Evolutionary conservation across 2,329 filamentous ascomycete species (phyloP).

Genomic region (Claviceps quebecensis): DNA sequence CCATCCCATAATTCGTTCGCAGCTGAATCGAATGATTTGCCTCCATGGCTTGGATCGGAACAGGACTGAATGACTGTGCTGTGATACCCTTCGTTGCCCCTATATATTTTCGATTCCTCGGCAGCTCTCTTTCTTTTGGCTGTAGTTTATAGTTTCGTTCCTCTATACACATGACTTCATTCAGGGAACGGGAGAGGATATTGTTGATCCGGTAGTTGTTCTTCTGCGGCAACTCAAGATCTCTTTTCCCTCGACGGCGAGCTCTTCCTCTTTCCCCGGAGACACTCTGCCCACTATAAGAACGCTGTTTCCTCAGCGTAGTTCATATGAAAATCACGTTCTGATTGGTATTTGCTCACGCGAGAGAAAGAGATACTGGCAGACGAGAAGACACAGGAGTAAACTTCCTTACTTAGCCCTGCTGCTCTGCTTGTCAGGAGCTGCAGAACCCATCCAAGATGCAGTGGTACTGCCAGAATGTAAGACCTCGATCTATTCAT

Average conservation of each 20-base stretch:
- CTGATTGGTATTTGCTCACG: not conserved
- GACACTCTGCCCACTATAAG: not conserved
- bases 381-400: not conserved
- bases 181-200: not conserved
- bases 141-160: not conserved
- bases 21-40: not conserved
- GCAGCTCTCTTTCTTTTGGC: not conserved
- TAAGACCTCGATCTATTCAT: constrained; percentile 3
- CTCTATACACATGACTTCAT: not conserved
- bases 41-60: not conserved
- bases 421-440: not conserved
- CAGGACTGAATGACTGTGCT: not conserved
- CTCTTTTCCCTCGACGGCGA: not conserved
- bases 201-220: not conserved
- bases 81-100: not conserved
- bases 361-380: not conserved
- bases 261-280: not conserved
- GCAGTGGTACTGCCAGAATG: constrained; percentile 10
- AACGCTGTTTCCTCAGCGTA: not conserved
- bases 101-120: not conserved
- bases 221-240: not conserved
- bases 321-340: not conserved
- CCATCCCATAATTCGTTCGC: not conserved
- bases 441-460: constrained; percentile 2
- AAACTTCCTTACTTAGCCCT: not conserved